Evolutionary conservation across 73 alveolate genomes (phyloP).

Genomic region (Paramecium octaurelia): DNA sequence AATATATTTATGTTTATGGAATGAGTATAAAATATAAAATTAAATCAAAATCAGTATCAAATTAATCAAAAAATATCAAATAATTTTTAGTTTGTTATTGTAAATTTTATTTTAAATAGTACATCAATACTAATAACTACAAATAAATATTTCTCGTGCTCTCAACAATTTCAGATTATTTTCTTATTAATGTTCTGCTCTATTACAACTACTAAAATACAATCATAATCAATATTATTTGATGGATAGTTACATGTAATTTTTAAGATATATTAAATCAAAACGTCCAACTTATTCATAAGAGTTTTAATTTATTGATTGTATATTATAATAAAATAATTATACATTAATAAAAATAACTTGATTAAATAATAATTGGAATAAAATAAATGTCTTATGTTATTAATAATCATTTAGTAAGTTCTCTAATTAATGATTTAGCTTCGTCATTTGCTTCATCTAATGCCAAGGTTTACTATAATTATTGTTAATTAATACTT

Average conservation of each 20-base stretch:
- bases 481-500: not conserved
- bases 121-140: not conserved
- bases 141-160: not conserved
- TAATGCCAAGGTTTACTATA: not conserved
- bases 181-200: too few species aligned
- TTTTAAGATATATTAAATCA: too few species aligned
- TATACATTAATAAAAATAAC: not conserved
- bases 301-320: not conserved
- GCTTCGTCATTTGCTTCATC: constrained; percentile 41
- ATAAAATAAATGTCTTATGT: not conserved
- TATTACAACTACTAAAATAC: too few species aligned
- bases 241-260: not conserved
- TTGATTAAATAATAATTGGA: not conserved
- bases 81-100: not conserved
- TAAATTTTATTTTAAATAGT: not conserved
- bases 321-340: too few species aligned
- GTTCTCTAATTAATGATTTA: not conserved
- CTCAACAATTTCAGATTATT: not conserved
- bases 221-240: too few species aligned
- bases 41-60: not conserved
- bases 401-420: constrained; percentile 32
- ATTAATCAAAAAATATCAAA: not conserved
- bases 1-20: not conserved
- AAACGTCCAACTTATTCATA: not conserved
- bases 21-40: not conserved